Conservation (phyloP, 2,329 filamentous ascomycete species). For the Myriosclerotinia duriaeana region DNA sequence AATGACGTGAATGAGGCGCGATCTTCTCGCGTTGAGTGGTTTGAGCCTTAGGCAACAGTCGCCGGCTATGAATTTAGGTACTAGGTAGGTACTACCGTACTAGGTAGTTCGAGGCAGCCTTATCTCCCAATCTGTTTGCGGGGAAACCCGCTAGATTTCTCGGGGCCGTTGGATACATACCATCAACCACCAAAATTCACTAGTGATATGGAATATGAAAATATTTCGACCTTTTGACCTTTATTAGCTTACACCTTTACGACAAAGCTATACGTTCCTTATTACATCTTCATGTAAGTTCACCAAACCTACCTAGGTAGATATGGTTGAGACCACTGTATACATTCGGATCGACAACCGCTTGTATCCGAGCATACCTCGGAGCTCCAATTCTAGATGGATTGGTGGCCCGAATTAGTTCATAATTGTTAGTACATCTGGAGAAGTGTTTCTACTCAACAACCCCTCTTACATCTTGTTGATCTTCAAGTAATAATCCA, state of each 20-base stretch:
- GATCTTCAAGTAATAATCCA: not conserved
- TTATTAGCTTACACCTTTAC: not conserved
- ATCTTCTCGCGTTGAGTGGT: constrained; percentile 26
- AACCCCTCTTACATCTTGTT: not conserved
- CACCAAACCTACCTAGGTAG: no score
- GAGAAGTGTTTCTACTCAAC: not conserved
- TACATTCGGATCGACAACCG: constrained; percentile 4
- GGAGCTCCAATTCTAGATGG: constrained; percentile 17
- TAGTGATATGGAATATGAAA: not conserved
- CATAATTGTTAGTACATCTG: not conserved
- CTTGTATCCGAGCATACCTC: constrained; percentile 22
- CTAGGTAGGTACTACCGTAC: no score
- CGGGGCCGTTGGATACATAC: not conserved
- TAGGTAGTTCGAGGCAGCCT: not conserved
- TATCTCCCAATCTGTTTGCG: not conserved
- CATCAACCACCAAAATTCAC: not conserved
- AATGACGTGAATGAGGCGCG: constrained; percentile 24
- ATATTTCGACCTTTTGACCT: not conserved
- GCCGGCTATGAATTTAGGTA: not conserved
- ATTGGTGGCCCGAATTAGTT: constrained; percentile 14
- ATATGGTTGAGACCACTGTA: not conserved
- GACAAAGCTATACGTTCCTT: no score
- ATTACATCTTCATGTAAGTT: not conserved
- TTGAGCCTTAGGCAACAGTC: constrained; percentile 9
- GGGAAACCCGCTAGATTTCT: not conserved